A percentile compares a stretch with the other conserved stretches of the same genome.
Evolutionary conservation across 2,329 filamentous ascomycete genomes (phyloP).

Genomic region (Xylaria sp.): DNA sequence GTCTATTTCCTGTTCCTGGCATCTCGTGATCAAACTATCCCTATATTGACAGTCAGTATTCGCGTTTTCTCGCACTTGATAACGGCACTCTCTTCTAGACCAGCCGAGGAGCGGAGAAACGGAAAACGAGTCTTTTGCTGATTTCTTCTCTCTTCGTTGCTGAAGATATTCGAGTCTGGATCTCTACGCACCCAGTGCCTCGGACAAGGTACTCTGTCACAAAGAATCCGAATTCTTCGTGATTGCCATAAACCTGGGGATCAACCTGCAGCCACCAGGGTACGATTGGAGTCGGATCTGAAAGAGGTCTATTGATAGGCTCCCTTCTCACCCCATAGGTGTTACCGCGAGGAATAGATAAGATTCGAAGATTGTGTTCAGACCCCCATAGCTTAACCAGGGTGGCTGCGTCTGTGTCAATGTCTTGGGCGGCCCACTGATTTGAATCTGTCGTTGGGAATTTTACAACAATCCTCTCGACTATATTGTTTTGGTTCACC

Average conservation of each 20-base stretch:
- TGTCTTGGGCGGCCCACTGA: background rate
- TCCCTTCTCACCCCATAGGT: background rate
- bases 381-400: slow-evolving; percentile 9
- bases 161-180: background rate
- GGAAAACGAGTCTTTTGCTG: too few relatives aligned
- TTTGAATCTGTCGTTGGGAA: background rate
- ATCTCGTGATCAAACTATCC: background rate
- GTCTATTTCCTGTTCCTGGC: background rate
- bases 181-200: background rate
- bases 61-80: background rate
- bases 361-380: slow-evolving; percentile 7
- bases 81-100: too few relatives aligned
- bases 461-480: slow-evolving; percentile 6
- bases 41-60: background rate
- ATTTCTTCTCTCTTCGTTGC: too few relatives aligned
- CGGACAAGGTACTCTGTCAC: slow-evolving; percentile 9
- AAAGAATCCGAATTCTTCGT: background rate
- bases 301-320: background rate
- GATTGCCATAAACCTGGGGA: background rate
- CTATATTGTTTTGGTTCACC: background rate
- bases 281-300: background rate
- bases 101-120: too few relatives aligned
- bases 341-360: background rate
- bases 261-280: background rate
- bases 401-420: background rate